phyloP scores from a whole-genome alignment of 2,329 filamentous ascomycete genomes.

The Botrytis paeoniae region DNA sequence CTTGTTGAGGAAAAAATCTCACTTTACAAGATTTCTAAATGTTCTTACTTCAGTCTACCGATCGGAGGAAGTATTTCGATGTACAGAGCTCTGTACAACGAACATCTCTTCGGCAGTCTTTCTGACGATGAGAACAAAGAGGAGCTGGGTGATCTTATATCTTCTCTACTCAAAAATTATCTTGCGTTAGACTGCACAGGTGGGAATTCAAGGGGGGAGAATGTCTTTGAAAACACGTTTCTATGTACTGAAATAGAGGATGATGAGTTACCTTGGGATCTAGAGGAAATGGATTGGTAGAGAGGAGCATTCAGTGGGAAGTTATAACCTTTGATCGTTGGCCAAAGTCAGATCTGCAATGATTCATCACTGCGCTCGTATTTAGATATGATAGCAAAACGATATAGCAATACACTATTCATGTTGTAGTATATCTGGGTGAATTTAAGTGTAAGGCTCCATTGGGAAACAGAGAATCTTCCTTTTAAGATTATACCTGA shows the following conservation, averaged over 20 bases:
- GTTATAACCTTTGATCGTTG: neutral
- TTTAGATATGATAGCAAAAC: no score
- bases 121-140: no score
- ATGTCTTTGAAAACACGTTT: neutral
- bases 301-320: neutral
- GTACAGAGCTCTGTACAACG: neutral
- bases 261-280: neutral
- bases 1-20: accelerated
- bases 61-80: neutral
- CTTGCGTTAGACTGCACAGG: neutral
- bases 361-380: no score
- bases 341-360: neutral
- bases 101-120: no score
- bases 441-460: no score
- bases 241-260: neutral
- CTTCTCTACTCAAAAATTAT: neutral
- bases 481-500: no score
- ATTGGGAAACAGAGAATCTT: no score
- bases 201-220: no score
- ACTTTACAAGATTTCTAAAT: neutral
- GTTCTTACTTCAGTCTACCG: neutral
- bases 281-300: neutral
- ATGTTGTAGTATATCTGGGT: no score
- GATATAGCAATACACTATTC: no score
- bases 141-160: neutral